Base-by-base conservation (phyloP, 148 eudicot species). In the Vaccinium vitisidaea region DNA sequence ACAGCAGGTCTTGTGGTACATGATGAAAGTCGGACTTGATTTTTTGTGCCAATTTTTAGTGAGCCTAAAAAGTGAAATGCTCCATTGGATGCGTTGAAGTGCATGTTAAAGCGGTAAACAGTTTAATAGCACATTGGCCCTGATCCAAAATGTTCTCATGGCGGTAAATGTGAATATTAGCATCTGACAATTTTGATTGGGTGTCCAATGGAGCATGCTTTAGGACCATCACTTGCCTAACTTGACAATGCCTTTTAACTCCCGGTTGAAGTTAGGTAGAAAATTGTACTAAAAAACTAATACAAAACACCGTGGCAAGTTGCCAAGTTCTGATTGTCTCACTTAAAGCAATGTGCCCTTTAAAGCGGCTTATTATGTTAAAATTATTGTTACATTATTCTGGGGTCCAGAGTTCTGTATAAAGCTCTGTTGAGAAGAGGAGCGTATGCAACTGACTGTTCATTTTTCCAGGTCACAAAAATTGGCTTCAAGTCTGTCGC, bases 401-500 rank as follows among this genome's bases (percentile, higher is more conserved):
- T 69, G 36, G 43, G 36, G 74, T 69, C 74, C 18, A 30, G 74
- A 69, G 13, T 27, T 3, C 39, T 30, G 43, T 27, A 6, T 25
- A 67, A 67, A 67, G 8, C 70, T 1, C 4, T 69, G 74, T 69
- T 5, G 14, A 46, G 2, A 46, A 46, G 76, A 50, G 75, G 46
- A 15, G 49, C 5, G n/a, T 11, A 39, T 39, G 15, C 75, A 43
- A 79, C 30, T 84, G 23, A 49, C 13, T 61, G 6, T 85, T 85
- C 82, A 50, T 69, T 54, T 79, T 82, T 75, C 21, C 86, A 94
- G 98, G 89, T 91, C 25, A 39, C 39, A 79, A 84, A 81, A 77
- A 84, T 83, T 61, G 98, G 96, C 56, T 92, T 75, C 90, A 92
- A 90, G 69, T 95, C 98, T 71, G 94, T 93, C 83, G 96, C 96